Evolutionary conservation across 768 basidiomycete species (phyloP).

Genomic region (Amyloporia xantha): DNA sequence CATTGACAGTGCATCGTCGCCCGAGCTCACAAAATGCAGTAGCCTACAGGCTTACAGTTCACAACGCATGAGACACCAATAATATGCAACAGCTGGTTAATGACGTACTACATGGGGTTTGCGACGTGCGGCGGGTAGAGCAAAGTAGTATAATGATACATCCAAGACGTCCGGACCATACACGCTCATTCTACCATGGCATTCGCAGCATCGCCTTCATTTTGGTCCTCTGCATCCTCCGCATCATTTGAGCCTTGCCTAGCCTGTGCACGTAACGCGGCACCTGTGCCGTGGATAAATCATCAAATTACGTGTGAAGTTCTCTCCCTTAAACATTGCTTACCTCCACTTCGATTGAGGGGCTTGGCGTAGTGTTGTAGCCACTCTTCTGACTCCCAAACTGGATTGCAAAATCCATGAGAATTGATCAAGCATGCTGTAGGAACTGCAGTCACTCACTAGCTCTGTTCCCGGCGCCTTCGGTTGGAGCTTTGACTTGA

Average conservation of each 20-base stretch:
- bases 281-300: conserved; percentile 21
- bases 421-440: not conserved
- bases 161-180: not conserved
- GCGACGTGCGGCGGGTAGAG: too few relatives aligned
- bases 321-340: too few relatives aligned
- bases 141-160: too few relatives aligned
- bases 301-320: too few relatives aligned
- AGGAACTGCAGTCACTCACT: conserved; percentile 38
- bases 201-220: conserved; percentile 32
- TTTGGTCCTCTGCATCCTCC: conserved; percentile 26
- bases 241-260: conserved; percentile 12
- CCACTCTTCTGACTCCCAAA: conserved; percentile 98
- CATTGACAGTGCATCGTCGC: too few relatives aligned
- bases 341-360: conserved; percentile 67
- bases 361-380: conserved; percentile 76
- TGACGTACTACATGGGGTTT: too few relatives aligned
- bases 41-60: too few relatives aligned
- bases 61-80: too few relatives aligned
- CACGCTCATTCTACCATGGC: conserved; percentile 59
- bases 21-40: too few relatives aligned
- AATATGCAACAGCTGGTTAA: too few relatives aligned
- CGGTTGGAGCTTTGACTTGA: conserved; percentile 66
- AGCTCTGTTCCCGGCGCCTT: conserved; percentile 63
- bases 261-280: conserved; percentile 17
- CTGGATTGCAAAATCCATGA: conserved; percentile 33